Percentiles rank a stretch among this genome's conserved stretches.
Evolutionary conservation across 1,139 yeast species (phyloP).

Genomic region (Geotrichum histeridarum): DNA sequence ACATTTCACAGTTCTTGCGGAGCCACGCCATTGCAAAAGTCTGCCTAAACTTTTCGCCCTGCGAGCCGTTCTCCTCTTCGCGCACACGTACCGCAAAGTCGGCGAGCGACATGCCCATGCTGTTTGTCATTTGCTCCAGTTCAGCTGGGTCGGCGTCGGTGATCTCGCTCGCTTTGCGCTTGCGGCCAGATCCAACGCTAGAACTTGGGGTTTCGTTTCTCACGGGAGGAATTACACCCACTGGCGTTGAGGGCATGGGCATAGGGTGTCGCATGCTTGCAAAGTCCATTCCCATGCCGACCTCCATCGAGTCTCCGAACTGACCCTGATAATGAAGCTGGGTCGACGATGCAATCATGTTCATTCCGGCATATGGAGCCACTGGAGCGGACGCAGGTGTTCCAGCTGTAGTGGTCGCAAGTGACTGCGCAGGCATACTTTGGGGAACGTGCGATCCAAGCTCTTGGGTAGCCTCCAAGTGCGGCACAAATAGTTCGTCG

Average conservation of each 20-base stretch:
- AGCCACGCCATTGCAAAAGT: slow-evolving; percentile 81
- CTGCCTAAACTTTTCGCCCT: slow-evolving; percentile 64
- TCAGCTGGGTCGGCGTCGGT: slow-evolving; percentile 36
- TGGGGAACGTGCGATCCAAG: neutral
- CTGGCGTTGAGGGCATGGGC: slow-evolving; percentile 8
- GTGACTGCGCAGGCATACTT: neutral
- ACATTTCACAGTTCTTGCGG: slow-evolving; percentile 59
- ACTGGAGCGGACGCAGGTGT: neutral
- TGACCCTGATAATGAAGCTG: neutral
- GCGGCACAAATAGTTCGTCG: slow-evolving; percentile 16
- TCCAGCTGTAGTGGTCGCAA: neutral
- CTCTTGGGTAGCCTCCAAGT: neutral
- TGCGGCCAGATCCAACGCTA: slow-evolving; percentile 13
- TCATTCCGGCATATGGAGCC: neutral
- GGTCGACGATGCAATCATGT: neutral
- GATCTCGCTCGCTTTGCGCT: slow-evolving; percentile 20
- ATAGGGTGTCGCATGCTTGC: neutral
- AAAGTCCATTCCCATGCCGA: slow-evolving; percentile 15
- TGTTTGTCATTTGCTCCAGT: slow-evolving; percentile 46
- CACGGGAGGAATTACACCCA: slow-evolving; percentile 20
- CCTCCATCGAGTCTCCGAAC: neutral
- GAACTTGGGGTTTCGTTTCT: slow-evolving; percentile 4
- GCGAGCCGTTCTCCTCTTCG: slow-evolving; percentile 41
- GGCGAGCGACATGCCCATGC: slow-evolving; percentile 47
- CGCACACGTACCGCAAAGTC: slow-evolving; percentile 51